Evolutionary conservation across 2,329 filamentous ascomycete genomes (phyloP), one percentile per base, ranked within the genome.

Genomic region (Botrytis aclada): DNA sequence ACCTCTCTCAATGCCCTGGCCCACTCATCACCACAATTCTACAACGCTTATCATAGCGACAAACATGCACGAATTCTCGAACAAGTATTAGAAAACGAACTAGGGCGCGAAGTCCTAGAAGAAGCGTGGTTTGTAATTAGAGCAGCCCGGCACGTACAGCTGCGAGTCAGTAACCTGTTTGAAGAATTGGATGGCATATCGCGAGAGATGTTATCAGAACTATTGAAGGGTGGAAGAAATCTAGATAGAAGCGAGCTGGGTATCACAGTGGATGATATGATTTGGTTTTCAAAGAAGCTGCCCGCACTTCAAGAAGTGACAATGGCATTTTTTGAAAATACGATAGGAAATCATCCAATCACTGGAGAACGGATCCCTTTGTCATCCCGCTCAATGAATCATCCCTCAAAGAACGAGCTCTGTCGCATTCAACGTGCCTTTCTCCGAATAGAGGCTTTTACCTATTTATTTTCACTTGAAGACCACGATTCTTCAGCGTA

Each of bases 111-210:
- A n/a, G 25, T 16, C 16, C 12, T 54, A 16, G 3, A 54, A n/a
- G 47, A 54, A 7, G 47, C 25, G 5, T 54, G 47, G 25, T 54
- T n/a, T 3, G 25, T 54, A 6, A 54, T 54, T 16, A n/a, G 25
- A 54, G 47, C 47, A 6, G 47, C 47, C 0, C 47, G 47, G 6
- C 47, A 54, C 47, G 1, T 54, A 54, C 25, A 54, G 2, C 47
- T n/a, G 47, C 47, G 47, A 16, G 12, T 10, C 12, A 1, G 25
- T 16, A n/a, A n/a, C n/a, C 0, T 0, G 6, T 14, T 3, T n/a
- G 12, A 54, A 12, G 5, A 47, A 25, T 25, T 54, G 47, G 47
- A 54, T 7, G 12, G n/a, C 5, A 16, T 2, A 54, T 54, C 47
- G 20, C 47, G 1, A 54, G 9, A 54, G 25, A 7, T 0, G 16